Conservation (phyloP, 148 eudicot genomes). For the Cornus florida region DNA sequence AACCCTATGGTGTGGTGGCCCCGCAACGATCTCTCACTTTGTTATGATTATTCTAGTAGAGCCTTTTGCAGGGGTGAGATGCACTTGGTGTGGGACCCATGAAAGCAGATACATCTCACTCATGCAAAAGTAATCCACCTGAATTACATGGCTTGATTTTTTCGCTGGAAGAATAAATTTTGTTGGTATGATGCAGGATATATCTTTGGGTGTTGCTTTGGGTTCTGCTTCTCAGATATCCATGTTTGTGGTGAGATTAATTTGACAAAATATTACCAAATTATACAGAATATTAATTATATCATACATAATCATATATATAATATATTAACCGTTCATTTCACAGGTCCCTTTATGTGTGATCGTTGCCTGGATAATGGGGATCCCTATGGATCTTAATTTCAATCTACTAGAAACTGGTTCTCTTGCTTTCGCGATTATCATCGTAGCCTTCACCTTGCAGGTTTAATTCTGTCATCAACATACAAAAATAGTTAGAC, state of each 20-base stretch:
- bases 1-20: no score
- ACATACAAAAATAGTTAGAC: not conserved
- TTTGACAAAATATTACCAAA: no score
- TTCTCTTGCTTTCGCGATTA: conserved; percentile 41
- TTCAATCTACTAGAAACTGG: conserved; percentile 49
- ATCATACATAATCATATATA: no score
- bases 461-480: conserved; percentile 34
- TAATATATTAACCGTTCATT: not conserved
- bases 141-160: no score
- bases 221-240: conserved; percentile 87
- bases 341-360: conserved; percentile 59
- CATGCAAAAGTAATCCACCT: no score
- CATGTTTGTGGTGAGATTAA: conserved; percentile 64
- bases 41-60: no score
- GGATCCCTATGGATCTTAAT: conserved; percentile 54
- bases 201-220: conserved; percentile 71
- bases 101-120: no score
- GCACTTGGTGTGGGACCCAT: no score
- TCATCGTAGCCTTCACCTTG: conserved; percentile 44
- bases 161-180: not conserved
- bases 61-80: no score
- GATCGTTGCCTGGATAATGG: conserved; percentile 54
- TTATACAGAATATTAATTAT: not conserved
- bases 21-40: no score
- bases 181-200: conserved; percentile 52